Base-by-base conservation (phyloP, 2,329 filamentous ascomycete genomes). In the Chrysosporium queenslandicum region DNA sequence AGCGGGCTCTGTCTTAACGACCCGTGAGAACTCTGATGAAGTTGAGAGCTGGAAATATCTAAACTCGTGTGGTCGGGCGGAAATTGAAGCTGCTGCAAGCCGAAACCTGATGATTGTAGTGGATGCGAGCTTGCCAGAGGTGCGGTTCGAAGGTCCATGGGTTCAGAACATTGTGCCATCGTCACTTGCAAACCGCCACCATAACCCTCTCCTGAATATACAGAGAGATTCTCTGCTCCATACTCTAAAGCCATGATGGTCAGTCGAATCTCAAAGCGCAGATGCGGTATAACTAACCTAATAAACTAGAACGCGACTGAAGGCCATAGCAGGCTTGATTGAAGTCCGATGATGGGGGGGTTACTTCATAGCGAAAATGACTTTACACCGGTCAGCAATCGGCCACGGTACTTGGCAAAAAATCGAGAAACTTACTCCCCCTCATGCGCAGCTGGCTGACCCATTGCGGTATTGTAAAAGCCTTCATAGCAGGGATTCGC, bases 21-120 rank as follows among this genome's bases (percentile, higher is more conserved):
- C 6, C 27, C 18, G 7, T 51, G 49, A 25, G 39, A 25, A 16
- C 29, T 50, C 18, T n/a, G 39, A 29, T 51, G 49, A 25, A 45
- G 14, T 27, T 36, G 49, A 12, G 49, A 12, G 11, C 18, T 40
- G 21, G 46, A 40, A 7, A 49, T 12, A 29, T 14, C 2, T 25
- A 51, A 18, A 39, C 45, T 29, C 6, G 29, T 7, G n/a, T 45
- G 41, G 2, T 45, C 30, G 14, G 39, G 20, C 20, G 6, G 34
- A 27, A 46, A 47, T 14, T 51, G 53, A 34, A 48, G 41, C 34
- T 54, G 46, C 14, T 54, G 53, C 29, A 50, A n/a, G 12, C n/a
- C 20, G 8, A 45, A 29, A 7, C 20, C 30, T 11, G 40, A 29
- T 30, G 27, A 45, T 27, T 45, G 40, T 11, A 45, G 45, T 4